phyloP scores from a whole-genome alignment of 805 yeast species.

The Myxozyma melibiosi region DNA sequence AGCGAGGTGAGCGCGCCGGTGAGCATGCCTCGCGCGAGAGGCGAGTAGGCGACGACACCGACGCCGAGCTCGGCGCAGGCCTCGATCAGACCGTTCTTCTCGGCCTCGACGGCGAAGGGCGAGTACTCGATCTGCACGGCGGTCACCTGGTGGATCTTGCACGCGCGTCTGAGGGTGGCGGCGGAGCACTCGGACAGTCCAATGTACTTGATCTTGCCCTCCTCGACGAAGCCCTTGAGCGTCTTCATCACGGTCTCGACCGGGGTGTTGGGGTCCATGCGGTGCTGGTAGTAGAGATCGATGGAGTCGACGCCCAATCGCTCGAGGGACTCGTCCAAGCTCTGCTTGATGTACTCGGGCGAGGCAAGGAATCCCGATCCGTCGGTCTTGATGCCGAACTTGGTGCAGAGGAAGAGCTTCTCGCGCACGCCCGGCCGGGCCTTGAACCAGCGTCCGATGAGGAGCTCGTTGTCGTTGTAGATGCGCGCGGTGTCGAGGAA shows the following conservation, averaged over 20 bases:
- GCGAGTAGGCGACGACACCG: conserved; percentile 80
- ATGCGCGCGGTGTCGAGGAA: conserved; percentile 71
- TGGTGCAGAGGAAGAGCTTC: conserved; percentile 57
- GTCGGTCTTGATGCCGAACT: conserved; percentile 53
- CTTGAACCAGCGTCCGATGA: conserved; percentile 54
- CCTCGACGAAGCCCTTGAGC: conserved; percentile 59
- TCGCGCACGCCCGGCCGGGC: conserved; percentile 31
- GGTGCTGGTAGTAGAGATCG: conserved; percentile 71
- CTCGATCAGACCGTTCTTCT: conserved; percentile 63
- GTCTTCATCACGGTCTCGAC: conserved; percentile 60
- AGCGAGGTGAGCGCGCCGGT: conserved; percentile 59
- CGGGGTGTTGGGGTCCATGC: conserved; percentile 62
- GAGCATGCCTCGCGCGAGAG: conserved; percentile 76
- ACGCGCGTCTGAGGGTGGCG: conserved; percentile 61
- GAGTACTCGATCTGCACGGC: conserved; percentile 82
- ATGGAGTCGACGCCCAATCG: conserved; percentile 35
- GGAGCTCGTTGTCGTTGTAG: conserved; percentile 61
- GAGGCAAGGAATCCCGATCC: conserved; percentile 37
- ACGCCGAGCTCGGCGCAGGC: conserved; percentile 61
- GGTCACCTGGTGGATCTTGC: conserved; percentile 55
- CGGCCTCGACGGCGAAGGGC: conserved; percentile 63
- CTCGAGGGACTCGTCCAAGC: conserved; percentile 24
- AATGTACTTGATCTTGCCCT: conserved; percentile 68
- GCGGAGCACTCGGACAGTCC: conserved; percentile 75
- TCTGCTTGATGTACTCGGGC: conserved; percentile 28